Evolutionary conservation across 2,329 filamentous ascomycete species (phyloP), one percentile per base, ranked within the genome.

Genomic region (Colletotrichum sp.): DNA sequence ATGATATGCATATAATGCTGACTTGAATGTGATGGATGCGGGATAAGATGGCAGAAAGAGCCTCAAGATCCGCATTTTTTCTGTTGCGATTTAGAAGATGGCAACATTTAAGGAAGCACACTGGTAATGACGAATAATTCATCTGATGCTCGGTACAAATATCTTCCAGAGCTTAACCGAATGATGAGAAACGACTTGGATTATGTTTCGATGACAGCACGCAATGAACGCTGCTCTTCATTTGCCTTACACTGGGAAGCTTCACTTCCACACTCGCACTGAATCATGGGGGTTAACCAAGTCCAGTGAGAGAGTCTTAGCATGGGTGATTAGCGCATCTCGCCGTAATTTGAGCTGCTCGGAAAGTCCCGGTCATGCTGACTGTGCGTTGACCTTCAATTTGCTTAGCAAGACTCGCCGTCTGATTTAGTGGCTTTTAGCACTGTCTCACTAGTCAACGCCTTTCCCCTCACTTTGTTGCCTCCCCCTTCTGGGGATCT

Each of bases 141-240:
- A 52, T 12, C 10, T 4, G 10, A 52, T 52, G n/a, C 43, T 6
- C 43, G 2, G n/a, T 13, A 13, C 8, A 21, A 13, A 10, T 21
- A 52, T 24, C 9, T 2, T 52, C 0, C 0, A 21, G n/a, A 24
- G 43, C 43, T 13, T 0, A 21, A 3, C 10, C 12, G 6, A 0
- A 52, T 52, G 1, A 2, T 13, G 3, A 6, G 43, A 52, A 2
- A 24, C 43, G n/a, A 52, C 10, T 52, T 52, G 43, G 10, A 13
- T 2, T 52, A 3, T 52, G 43, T 21, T 24, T 1, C 12, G 39
- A 48, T 48, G 39, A 21, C 0, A 13, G 43, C 43, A 52, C 12
- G n/a, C n/a, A 52, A 24, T 52, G 12, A 21, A 52, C 43, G 43
- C 43, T 13, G 43, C 43, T 21, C 43, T 52, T 10, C 4, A 52